Conservation (phyloP, 306 rosid genomes). For the Potentilla sterilis region DNA sequence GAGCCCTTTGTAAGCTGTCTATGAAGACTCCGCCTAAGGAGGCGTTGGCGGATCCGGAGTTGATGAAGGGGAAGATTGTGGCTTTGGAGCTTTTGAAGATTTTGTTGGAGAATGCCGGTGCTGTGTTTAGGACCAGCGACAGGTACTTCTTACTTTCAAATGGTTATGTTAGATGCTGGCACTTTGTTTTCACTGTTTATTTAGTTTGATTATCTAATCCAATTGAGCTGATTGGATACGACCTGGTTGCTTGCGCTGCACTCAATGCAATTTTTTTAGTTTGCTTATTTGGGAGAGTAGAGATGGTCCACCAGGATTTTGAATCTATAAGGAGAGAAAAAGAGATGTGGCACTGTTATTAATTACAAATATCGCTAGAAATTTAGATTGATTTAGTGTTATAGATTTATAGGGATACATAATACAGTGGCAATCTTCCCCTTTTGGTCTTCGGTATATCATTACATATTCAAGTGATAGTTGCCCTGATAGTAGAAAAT, state of each 20-base stretch:
- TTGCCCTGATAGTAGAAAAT: not conserved
- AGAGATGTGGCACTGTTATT: not conserved
- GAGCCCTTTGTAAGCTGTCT: constrained; percentile 95
- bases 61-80: constrained; percentile 96
- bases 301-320: not conserved
- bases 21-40: constrained; percentile 98
- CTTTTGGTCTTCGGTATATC: not conserved
- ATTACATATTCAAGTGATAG: not conserved
- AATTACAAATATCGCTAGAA: not conserved
- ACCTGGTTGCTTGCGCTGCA: not conserved
- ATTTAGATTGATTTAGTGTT: not conserved
- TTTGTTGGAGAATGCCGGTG: constrained; percentile 97
- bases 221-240: not conserved
- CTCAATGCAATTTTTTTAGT: not conserved
- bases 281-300: not conserved
- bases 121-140: constrained; percentile 96
- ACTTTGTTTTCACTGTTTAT: not conserved
- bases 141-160: constrained; percentile 49
- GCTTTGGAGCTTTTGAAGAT: constrained; percentile 94
- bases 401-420: not conserved
- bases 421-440: not conserved
- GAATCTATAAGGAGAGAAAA: not conserved
- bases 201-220: not conserved
- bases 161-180: not conserved
- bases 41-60: constrained; percentile 74